Conservation (phyloP, 2,329 filamentous ascomycete species). For the Botrytis pseudocinerea region DNA sequence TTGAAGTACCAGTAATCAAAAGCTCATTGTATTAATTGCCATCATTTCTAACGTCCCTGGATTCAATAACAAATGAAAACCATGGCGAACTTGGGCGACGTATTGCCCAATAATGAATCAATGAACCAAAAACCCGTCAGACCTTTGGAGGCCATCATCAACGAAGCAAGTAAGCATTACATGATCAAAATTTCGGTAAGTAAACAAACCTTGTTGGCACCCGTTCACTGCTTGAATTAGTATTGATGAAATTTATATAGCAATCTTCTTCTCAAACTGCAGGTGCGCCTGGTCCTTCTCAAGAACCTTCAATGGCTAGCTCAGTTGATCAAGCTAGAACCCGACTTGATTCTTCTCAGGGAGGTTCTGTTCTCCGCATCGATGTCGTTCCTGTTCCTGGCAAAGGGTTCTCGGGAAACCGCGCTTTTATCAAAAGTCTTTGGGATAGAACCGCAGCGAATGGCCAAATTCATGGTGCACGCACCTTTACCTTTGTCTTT, state of each 20-base stretch:
- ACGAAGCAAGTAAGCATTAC: not conserved
- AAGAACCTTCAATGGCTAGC: not conserved
- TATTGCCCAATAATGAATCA: not conserved
- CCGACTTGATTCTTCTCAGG: not conserved
- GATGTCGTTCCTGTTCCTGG: not conserved
- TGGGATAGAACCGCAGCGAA: not conserved
- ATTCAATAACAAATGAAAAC: not conserved
- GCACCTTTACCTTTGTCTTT: not conserved
- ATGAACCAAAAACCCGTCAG: not conserved
- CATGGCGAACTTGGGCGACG: not conserved
- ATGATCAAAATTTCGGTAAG: not conserved
- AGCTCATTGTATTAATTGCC: not conserved
- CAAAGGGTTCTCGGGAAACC: too few species aligned
- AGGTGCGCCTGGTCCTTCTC: not conserved
- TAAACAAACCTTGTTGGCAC: not conserved
- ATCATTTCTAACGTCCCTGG: not conserved
- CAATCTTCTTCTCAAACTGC: not conserved
- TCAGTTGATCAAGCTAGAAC: not conserved
- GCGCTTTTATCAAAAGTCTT: not conserved
- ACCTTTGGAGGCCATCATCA: not conserved
- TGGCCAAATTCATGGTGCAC: not conserved
- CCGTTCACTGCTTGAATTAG: not conserved
- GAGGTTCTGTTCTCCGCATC: not conserved
- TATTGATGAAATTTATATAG: not conserved
- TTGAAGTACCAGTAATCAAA: not conserved